Percentiles rank a stretch among this genome's conserved stretches.
These are phyloP conservation scores for Chaetomium olivaceum DNA, from an alignment of 2,329 filamentous ascomycete genomes.

Conservation along the genomic window DNA sequence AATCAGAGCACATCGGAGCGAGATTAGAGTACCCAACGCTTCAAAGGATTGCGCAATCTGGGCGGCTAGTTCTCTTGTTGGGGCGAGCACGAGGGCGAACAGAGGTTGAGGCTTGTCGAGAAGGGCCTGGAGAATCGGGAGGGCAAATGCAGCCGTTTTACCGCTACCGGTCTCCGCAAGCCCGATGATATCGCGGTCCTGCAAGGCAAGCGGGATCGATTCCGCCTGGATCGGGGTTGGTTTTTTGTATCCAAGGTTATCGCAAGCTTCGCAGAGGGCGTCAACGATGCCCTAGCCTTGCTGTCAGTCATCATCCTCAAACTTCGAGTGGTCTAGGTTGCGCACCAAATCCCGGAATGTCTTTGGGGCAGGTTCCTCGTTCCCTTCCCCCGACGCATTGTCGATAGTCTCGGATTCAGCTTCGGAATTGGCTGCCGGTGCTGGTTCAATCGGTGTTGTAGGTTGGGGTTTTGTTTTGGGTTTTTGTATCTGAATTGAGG, in stretches of 20 bases:
- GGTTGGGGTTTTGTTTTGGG: slow-evolving; percentile 22
- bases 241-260: slow-evolving; percentile 74
- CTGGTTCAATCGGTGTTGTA: slow-evolving; percentile 20
- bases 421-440: slow-evolving; percentile 26
- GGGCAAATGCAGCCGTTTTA: slow-evolving; percentile 92
- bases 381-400: slow-evolving; percentile 31
- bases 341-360: slow-evolving; percentile 66
- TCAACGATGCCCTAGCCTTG: slow-evolving; percentile 71
- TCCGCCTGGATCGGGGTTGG: slow-evolving; percentile 80
- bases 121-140: slow-evolving; percentile 88
- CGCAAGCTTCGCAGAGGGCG: slow-evolving; percentile 85
- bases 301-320: background rate
- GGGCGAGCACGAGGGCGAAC: slow-evolving; percentile 87
- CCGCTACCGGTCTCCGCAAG: slow-evolving; percentile 93
- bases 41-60: slow-evolving; percentile 90
- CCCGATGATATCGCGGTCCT: slow-evolving; percentile 85
- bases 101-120: slow-evolving; percentile 84
- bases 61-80: slow-evolving; percentile 88
- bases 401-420: slow-evolving; percentile 33
- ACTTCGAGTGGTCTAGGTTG: background rate
- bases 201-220: slow-evolving; percentile 57
- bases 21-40: slow-evolving; percentile 81
- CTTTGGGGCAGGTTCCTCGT: slow-evolving; percentile 43
- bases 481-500: slow-evolving; percentile 16
- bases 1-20: slow-evolving; percentile 81